Percentiles rank a stretch among this genome's conserved stretches.
phyloP scores from a whole-genome alignment of 2,329 filamentous ascomycete species.

The Scedosporium dehoogii region DNA sequence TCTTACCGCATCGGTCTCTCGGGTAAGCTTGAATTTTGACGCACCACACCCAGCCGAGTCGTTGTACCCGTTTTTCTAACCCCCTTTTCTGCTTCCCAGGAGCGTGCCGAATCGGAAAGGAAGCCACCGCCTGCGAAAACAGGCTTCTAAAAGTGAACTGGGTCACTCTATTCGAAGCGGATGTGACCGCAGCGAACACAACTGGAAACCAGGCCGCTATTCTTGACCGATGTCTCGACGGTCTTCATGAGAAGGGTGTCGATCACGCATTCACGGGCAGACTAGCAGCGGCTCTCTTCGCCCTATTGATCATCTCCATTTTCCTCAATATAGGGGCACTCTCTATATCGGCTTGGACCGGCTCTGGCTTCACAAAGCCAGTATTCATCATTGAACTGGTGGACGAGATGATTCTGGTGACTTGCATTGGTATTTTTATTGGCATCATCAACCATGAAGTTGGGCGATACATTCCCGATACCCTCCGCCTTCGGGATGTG shows the following conservation, averaged over 20 bases:
- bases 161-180: not conserved
- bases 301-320: constrained; percentile 3
- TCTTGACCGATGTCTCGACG: not conserved
- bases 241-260: not conserved
- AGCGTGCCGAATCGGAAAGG: not conserved
- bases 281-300: constrained; percentile 1
- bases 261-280: not conserved
- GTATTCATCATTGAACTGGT: constrained; percentile 1
- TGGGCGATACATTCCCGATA: not conserved
- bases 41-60: not conserved
- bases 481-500: not conserved
- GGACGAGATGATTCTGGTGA: constrained; percentile 2
- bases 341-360: not conserved
- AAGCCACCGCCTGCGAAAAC: not conserved
- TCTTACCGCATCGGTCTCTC: constrained; percentile 3
- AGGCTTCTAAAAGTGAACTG: not conserved
- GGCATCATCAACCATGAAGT: constrained; percentile 4
- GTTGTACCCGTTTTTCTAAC: not conserved
- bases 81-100: not conserved
- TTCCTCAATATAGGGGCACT: not conserved
- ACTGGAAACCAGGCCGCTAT: not conserved
- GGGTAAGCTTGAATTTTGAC: not conserved
- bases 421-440: constrained; percentile 4
- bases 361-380: not conserved
- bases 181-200: not conserved